These are phyloP conservation scores for Dicorynia guianensis DNA, from an alignment of 306 rosid species.

Conservation along the genomic window DNA sequence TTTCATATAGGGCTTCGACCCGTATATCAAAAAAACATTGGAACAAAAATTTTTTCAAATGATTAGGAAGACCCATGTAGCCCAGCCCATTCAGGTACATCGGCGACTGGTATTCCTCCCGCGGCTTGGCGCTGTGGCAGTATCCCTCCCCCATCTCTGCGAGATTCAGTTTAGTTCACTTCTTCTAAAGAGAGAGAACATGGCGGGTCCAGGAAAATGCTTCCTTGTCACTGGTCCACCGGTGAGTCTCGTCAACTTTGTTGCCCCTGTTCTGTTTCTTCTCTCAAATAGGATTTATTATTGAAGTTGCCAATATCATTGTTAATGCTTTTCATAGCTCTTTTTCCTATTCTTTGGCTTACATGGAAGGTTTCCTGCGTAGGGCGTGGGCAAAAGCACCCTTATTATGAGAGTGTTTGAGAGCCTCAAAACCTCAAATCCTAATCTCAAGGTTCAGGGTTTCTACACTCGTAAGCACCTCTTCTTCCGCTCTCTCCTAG, in stretches of 20 bases:
- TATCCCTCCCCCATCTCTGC: not conserved
- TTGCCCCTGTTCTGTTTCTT: not conserved
- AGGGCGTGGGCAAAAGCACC: slow-evolving; percentile 90
- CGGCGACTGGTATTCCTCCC: not conserved
- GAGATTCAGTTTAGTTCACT: too few relatives aligned
- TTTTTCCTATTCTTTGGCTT: not conserved
- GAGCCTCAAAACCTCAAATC: slow-evolving; percentile 59
- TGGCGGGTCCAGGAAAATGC: slow-evolving; percentile 68
- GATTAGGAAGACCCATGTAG: not conserved
- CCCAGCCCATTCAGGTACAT: not conserved
- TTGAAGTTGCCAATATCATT: not conserved
- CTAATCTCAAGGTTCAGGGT: slow-evolving; percentile 74
- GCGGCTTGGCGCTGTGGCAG: not conserved
- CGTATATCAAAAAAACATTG: too few relatives aligned
- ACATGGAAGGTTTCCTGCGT: not conserved
- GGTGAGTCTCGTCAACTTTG: slow-evolving; percentile 44
- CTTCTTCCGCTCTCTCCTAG: slow-evolving; percentile 13
- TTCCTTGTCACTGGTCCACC: slow-evolving; percentile 80
- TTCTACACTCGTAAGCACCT: slow-evolving; percentile 73
- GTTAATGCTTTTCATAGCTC: not conserved
- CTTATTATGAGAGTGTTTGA: slow-evolving; percentile 67
- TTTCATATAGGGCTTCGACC: too few relatives aligned
- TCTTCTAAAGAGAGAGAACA: not conserved
- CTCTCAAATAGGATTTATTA: not conserved
- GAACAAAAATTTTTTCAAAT: too few relatives aligned